Base-by-base conservation (phyloP, 2,329 filamentous ascomycete species). In the Penicillium paneum region DNA sequence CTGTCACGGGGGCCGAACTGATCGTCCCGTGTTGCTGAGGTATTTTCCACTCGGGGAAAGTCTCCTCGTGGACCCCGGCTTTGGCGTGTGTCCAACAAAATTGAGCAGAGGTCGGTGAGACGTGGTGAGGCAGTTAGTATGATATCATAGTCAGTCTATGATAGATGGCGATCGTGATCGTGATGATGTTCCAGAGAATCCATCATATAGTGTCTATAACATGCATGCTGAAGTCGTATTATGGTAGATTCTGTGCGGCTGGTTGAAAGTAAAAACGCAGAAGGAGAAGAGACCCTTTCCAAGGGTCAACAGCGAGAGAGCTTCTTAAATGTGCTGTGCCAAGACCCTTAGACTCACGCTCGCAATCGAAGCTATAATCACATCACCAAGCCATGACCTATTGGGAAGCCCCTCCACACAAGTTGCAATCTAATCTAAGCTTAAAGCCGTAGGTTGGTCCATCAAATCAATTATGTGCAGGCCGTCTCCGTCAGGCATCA, bases 291-390 rank as follows among this genome's bases (percentile, higher is more conserved):
- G 8, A 47, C 50, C 28, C 44, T 38, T 36, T 24, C 19, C 12
- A 26, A 55, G 29, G 40, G 28, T 34, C n/a, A 56, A 36, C 34
- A 45, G 53, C 15, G 56, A 49, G 45, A 49, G 35, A 46, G 58
- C 47, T 63, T 56, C 61, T 59, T 65, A 65, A 63, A 64, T 61
- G 61, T 49, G 13, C n/a, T n/a, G 35, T 46, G 62, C 64, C 63
- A 66, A 66, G 63, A 54, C 58, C 53, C 32, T 28, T 48, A 43
- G 43, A 44, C 29, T 26, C 17, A 43, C 45, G 58, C 56, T 70
- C 68, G 69, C 68, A 63, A 71, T 71, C 58, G 57, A 50, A 55
- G 55, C 49, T 57, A 55, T 52, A 51, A 71, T 70, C 69, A 71
- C 68, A 64, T 70, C 69, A 71, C 63, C 52, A 50, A 46, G 46